phyloP scores from a whole-genome alignment of 2,329 filamentous ascomycete species.

The Exophiala sp. region DNA sequence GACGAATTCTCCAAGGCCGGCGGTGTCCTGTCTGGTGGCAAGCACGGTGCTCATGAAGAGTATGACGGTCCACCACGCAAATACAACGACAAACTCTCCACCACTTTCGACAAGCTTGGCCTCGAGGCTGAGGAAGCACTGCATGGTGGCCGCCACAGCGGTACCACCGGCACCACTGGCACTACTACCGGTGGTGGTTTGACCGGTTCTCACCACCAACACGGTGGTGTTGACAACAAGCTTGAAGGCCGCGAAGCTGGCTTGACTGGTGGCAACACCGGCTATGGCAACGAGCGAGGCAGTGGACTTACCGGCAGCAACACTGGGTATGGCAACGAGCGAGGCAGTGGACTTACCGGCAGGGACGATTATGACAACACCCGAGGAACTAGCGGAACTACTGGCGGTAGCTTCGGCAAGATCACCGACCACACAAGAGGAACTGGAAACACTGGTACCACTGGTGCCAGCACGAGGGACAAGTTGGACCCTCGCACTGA shows the following conservation, averaged over 20 bases:
- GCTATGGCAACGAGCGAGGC: background rate
- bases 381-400: too few species aligned
- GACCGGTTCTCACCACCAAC: conserved; percentile 3
- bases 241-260: background rate
- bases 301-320: background rate
- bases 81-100: conserved; percentile 26
- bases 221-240: conserved; percentile 7
- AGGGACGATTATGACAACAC: too few species aligned
- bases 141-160: background rate
- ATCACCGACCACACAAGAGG: too few species aligned
- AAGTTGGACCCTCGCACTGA: conserved; percentile 56
- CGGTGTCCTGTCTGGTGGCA: conserved; percentile 49
- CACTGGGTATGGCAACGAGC: too few species aligned
- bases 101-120: conserved; percentile 17
- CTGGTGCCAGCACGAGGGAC: conserved; percentile 44
- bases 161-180: conserved; percentile 6
- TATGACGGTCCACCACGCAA: conserved; percentile 49
- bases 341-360: too few species aligned
- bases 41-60: conserved; percentile 40
- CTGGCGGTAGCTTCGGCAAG: too few species aligned
- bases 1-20: conserved; percentile 60
- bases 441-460: conserved; percentile 2
- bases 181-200: conserved; percentile 1
- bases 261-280: background rate
- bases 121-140: background rate